Conservation (phyloP, 1,284 basidiomycete genomes). For the Pisolithus thermaeus region DNA sequence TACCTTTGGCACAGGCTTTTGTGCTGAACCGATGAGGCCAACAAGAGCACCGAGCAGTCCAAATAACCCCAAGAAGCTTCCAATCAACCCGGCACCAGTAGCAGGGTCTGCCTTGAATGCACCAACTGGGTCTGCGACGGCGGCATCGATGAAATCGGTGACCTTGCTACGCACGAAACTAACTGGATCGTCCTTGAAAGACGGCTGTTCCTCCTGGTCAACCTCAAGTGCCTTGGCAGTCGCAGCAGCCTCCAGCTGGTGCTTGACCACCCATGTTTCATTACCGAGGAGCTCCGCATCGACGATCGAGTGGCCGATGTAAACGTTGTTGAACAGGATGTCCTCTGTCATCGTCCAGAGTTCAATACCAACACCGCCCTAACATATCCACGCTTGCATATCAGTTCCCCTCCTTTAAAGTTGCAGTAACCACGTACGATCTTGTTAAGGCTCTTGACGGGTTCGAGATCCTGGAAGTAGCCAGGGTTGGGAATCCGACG, state of each 20-base stretch:
- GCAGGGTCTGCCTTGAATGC: conserved; percentile 83
- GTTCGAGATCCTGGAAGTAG: conserved; percentile 86
- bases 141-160: conserved; percentile 67
- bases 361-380: conserved; percentile 94
- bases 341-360: conserved; percentile 99
- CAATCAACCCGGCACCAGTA: conserved; percentile 72
- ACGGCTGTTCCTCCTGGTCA: conserved; percentile 47
- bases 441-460: conserved; percentile 78
- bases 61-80: conserved; percentile 71
- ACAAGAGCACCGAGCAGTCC: conserved; percentile 78
- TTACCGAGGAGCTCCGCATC: conserved; percentile 79
- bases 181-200: conserved; percentile 70
- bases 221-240: conserved; percentile 40
- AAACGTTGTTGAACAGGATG: conserved; percentile 94
- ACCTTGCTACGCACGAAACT: conserved; percentile 76
- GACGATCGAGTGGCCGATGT: conserved; percentile 80
- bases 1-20: conserved; percentile 65
- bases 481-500: conserved; percentile 89
- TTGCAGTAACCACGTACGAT: conserved; percentile 48
- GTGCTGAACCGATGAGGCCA: conserved; percentile 67
- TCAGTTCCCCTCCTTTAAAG: conserved; percentile 2
- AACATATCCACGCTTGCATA: conserved; percentile 2
- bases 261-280: conserved; percentile 86
- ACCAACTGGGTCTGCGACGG: conserved; percentile 63
- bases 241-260: conserved; percentile 52